Conservation (phyloP, 768 basidiomycete species). For the Collybia mongolica region DNA sequence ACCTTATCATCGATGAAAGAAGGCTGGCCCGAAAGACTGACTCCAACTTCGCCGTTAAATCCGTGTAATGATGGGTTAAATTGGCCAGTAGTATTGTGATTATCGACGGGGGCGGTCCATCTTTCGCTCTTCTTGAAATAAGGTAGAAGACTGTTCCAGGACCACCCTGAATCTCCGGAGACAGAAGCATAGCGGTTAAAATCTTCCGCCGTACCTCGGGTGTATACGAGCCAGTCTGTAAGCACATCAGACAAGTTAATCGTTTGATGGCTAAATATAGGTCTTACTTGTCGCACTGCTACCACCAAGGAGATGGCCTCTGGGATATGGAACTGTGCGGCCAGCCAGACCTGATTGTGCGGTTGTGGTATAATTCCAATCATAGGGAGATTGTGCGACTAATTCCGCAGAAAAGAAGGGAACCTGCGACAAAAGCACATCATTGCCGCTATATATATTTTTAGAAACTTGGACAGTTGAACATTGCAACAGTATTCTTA, state of each 20-base stretch:
- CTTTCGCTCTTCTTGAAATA: slow-evolving; percentile 27
- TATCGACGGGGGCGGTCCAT: slow-evolving; percentile 22
- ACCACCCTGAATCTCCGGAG: slow-evolving; percentile 28
- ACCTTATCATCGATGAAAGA: slow-evolving; percentile 20
- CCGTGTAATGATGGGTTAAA: slow-evolving; percentile 28
- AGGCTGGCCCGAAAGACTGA: slow-evolving; percentile 21
- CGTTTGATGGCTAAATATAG: neutral
- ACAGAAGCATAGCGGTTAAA: slow-evolving; percentile 24
- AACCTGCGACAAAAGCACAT: slow-evolving; percentile 12
- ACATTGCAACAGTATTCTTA: slow-evolving; percentile 7
- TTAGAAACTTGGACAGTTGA: too few species aligned
- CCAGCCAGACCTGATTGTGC: slow-evolving; percentile 17
- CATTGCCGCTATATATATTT: slow-evolving; percentile 14
- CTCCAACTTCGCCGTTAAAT: slow-evolving; percentile 19
- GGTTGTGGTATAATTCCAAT: slow-evolving; percentile 27
- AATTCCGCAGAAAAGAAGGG: slow-evolving; percentile 9
- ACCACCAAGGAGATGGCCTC: slow-evolving; percentile 24
- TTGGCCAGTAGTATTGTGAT: slow-evolving; percentile 26
- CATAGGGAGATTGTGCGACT: slow-evolving; percentile 8
- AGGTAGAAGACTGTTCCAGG: slow-evolving; percentile 22
- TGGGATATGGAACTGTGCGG: slow-evolving; percentile 16
- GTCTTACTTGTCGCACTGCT: slow-evolving; percentile 19
- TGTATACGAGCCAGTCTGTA: slow-evolving; percentile 18
- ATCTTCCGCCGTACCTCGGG: slow-evolving; percentile 27
- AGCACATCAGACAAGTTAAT: neutral